Conservation (phyloP, 2,329 filamentous ascomycete genomes). For the Aspergillus ochraceus region DNA sequence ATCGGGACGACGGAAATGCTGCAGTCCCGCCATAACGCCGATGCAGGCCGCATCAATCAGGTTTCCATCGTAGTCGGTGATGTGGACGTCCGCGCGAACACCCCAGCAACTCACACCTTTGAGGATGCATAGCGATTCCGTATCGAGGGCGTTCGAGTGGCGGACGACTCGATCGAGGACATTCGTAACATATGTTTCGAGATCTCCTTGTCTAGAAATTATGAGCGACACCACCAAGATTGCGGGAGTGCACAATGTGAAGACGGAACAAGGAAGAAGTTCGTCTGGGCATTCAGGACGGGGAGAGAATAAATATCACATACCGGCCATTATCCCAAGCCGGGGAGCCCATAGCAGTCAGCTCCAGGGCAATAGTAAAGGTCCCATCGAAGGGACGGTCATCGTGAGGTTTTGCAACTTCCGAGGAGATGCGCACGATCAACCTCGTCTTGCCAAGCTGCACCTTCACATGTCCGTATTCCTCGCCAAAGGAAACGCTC, state of each 20-base stretch:
- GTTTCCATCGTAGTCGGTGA: conserved; percentile 87
- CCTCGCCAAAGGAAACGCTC: conserved; percentile 79
- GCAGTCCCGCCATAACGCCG: conserved; percentile 80
- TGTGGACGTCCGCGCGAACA: conserved; percentile 85
- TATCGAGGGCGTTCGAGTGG: conserved; percentile 87
- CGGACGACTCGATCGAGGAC: conserved; percentile 93
- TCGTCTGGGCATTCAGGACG: too few species aligned
- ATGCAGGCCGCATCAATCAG: conserved; percentile 84
- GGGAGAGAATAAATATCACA: conserved; percentile 15
- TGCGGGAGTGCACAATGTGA: too few species aligned
- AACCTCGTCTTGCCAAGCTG: conserved; percentile 83
- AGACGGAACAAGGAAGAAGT: too few species aligned
- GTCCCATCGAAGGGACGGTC: conserved; percentile 94
- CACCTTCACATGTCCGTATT: conserved; percentile 87
- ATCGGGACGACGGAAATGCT: conserved; percentile 89
- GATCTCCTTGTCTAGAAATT: conserved; percentile 66
- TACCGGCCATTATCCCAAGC: conserved; percentile 82
- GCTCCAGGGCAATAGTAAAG: conserved; percentile 87
- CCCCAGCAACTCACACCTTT: conserved; percentile 90
- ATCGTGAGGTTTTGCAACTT: conserved; percentile 79
- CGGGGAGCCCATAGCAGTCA: conserved; percentile 88
- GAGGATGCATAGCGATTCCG: conserved; percentile 90
- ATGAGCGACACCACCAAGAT: too few species aligned
- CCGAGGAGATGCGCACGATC: conserved; percentile 79
- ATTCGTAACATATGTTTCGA: conserved; percentile 81